Evolutionary conservation across 2,329 filamentous ascomycete genomes (phyloP).

Genomic region (Incumbomyces delicatus): DNA sequence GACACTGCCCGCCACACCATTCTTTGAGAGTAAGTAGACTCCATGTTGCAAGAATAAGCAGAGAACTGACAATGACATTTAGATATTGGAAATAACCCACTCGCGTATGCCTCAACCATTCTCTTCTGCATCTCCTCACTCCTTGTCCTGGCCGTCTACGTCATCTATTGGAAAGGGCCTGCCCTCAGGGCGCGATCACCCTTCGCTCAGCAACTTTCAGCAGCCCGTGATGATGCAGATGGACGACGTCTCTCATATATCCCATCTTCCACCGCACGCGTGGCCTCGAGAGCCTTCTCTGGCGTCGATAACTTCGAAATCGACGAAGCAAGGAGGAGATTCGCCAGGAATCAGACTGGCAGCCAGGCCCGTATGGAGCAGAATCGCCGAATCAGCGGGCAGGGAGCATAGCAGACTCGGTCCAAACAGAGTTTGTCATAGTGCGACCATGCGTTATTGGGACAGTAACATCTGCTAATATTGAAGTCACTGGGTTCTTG

Average conservation of each 20-base stretch:
- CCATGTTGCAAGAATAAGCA: too few relatives aligned
- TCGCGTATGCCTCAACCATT: constrained; percentile 55
- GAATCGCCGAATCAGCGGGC: not conserved
- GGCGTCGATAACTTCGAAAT: not conserved
- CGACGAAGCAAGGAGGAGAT: not conserved
- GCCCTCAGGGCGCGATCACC: constrained; percentile 50
- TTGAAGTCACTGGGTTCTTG: too few relatives aligned
- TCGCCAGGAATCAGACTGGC: not conserved
- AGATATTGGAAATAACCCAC: constrained; percentile 46
- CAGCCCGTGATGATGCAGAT: constrained; percentile 27
- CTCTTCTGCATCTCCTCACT: constrained; percentile 53
- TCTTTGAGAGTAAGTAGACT: constrained; percentile 29
- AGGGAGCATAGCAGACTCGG: not conserved
- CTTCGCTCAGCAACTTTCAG: constrained; percentile 54
- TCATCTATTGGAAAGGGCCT: constrained; percentile 58
- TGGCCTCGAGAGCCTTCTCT: constrained; percentile 1
- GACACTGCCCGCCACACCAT: constrained; percentile 51
- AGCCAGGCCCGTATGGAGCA: constrained; percentile 3
- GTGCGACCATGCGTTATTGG: not conserved
- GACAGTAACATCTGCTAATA: too few relatives aligned
- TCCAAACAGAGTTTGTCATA: not conserved
- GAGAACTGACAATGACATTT: not conserved
- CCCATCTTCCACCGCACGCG: constrained; percentile 15
- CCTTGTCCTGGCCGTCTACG: constrained; percentile 54
- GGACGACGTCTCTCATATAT: constrained; percentile 27